A percentile compares a stretch with the other conserved stretches of the same genome.
Evolutionary conservation across 768 basidiomycete genomes (phyloP).

Genomic region (Tricholoma flavovirens): DNA sequence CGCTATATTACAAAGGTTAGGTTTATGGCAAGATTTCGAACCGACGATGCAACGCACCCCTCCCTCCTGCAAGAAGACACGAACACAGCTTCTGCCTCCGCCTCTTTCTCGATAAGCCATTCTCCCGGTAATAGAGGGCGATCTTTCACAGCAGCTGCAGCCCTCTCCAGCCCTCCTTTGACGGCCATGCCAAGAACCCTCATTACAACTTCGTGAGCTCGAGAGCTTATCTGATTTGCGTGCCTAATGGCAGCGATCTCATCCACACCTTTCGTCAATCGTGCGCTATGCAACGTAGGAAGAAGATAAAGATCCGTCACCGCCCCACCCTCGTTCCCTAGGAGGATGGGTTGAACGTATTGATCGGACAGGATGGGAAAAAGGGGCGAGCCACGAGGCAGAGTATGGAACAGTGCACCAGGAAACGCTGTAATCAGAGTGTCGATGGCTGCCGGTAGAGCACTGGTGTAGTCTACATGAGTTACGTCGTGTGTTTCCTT

Average conservation of each 20-base stretch:
- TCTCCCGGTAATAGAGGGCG: conserved; percentile 63
- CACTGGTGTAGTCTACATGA: conserved; percentile 41
- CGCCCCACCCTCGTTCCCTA: conserved; percentile 27
- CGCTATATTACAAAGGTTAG: conserved; percentile 35
- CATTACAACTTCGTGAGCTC: conserved; percentile 93
- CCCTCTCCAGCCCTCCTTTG: conserved; percentile 45
- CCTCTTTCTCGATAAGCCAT: conserved; percentile 90
- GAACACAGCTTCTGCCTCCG: conserved; percentile 91
- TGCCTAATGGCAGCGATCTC: conserved; percentile 74
- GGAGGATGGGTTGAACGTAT: conserved; percentile 33
- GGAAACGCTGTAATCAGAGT: too few species aligned
- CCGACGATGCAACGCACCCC: conserved; percentile 51
- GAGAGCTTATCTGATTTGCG: conserved; percentile 83
- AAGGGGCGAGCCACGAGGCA: too few species aligned
- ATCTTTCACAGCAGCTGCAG: conserved; percentile 36
- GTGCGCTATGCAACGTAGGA: conserved; percentile 73
- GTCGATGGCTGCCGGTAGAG: conserved; percentile 41
- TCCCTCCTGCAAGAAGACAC: conserved; percentile 84
- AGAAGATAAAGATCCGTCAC: conserved; percentile 66
- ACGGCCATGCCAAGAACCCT: conserved; percentile 76
- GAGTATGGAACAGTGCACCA: too few species aligned
- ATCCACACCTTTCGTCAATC: conserved; percentile 67
- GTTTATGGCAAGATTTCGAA: neutral
- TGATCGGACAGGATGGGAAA: conserved; percentile 47
- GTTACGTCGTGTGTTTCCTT: conserved; percentile 53